Evolutionary conservation across 2,329 filamentous ascomycete genomes (phyloP), one percentile per base, ranked within the genome.

Genomic region (Amylocarpus encephaloides): DNA sequence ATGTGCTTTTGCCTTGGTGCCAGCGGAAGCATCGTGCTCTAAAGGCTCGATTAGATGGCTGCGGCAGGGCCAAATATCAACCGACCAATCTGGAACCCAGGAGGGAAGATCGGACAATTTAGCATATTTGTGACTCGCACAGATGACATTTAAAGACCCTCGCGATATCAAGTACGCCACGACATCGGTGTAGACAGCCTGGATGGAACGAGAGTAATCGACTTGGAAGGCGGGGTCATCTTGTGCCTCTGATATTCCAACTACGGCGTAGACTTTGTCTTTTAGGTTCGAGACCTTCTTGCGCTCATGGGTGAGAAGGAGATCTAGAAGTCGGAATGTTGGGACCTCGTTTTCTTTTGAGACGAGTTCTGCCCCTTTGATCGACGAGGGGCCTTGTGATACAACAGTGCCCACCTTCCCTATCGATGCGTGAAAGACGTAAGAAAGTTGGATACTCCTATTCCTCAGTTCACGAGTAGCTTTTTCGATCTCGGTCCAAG

Each of bases 231-330:
- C 4, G 12, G 46, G 35, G 26, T 47, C 43, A 3, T 46, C 26
- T 22, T 19, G 15, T 15, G 43, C 51, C 15, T n/a, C 40, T 12
- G 47, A 47, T 13, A 53, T 10, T n/a, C 47, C 51, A 2, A 50
- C 39, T 1, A 53, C 32, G 3, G 46, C 51, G 18, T 50, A 53
- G 3, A 53, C 26, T 10, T 46, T 36, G 26, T 53, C 51, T 19
- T 38, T 26, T 2, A 46, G 47, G 29, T 53, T 38, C 2, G 50
- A 33, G 33, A 45, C 30, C 3, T 30, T 11, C 19, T 47, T 40
- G 4, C 16, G 12, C 10, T 26, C 10, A 19, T 47, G 45, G 2
- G 16, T 11, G 33, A 36, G 9, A 46, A 29, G 19, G 3, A 12
- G 18, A 6, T 38, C 11, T 2, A 46, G 9, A 19, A 34, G 19